These are phyloP conservation scores for Picochlorum sp. DNA, from an alignment of 139 green algal species.

Conservation along the genomic window DNA sequence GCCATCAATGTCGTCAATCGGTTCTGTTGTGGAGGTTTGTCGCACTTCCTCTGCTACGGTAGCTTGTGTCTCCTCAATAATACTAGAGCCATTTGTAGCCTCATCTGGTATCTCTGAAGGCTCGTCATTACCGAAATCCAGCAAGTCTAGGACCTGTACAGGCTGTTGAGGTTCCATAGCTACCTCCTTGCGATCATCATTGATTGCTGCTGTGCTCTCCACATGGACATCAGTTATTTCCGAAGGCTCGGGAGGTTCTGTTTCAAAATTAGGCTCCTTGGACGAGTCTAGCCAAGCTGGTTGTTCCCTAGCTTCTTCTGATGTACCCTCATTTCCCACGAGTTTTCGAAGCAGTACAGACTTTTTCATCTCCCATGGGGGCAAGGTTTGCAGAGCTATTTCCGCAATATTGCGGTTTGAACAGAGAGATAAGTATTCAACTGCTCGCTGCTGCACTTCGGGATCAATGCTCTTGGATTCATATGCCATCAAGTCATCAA, in stretches of 20 bases:
- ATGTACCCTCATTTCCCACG: slow-evolving; percentile 31
- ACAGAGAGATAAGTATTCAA: slow-evolving; percentile 76
- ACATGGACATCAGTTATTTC: not conserved
- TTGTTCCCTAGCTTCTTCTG: slow-evolving; percentile 34
- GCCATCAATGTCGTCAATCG: slow-evolving; percentile 41
- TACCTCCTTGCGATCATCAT: not conserved
- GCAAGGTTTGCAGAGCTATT: slow-evolving; percentile 66
- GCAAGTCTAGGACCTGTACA: slow-evolving; percentile 7
- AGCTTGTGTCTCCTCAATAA: not conserved
- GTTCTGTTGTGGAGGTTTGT: slow-evolving; percentile 10
- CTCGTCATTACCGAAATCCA: slow-evolving; percentile 7
- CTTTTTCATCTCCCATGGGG: slow-evolving; percentile 64
- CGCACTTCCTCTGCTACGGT: slow-evolving; percentile 3
- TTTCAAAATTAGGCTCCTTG: not conserved
- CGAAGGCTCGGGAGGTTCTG: not conserved
- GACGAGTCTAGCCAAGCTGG: slow-evolving; percentile 32
- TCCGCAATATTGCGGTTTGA: slow-evolving; percentile 19
- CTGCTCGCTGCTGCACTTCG: slow-evolving; percentile 90
- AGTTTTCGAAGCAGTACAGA: slow-evolving; percentile 63
- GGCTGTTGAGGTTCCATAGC: not conserved
- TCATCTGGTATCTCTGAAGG: not conserved
- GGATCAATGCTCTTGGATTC: slow-evolving; percentile 28
- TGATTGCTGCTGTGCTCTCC: not conserved
- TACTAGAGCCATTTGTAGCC: no score
- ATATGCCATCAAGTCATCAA: slow-evolving; percentile 1